Base-by-base conservation (phyloP, 345 rosid species). In the Eucalyptus curtisii region DNA sequence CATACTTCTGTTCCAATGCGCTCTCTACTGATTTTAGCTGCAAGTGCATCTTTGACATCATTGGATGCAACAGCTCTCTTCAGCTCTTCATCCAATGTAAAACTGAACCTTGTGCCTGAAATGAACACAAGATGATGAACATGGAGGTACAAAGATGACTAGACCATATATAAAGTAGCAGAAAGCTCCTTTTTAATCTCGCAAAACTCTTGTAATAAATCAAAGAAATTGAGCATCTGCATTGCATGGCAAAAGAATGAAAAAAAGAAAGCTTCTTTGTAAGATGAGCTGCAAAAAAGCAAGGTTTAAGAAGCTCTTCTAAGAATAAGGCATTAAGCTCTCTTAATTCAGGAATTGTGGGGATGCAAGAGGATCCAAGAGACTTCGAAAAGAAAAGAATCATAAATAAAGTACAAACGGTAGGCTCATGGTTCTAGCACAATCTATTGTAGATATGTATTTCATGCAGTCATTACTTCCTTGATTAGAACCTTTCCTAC, bases 1-100 rank as follows among this genome's bases (percentile, higher is more conserved):
- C 94, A 89, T 94, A 97, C 98, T 93, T 97, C 99, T 89, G 92
- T 93, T 87, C 99, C 99, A 8, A 97, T 89, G 86, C 99, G 99
- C 93, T 97, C 99, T 94, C 93, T 96, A 92, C 99, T 96, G 86
- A 97, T 91, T 93, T 96, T 97, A 87, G 94, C 95, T 57, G 94
- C 95, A 92, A 97, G 99, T 90, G 99, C 97, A 80, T 91, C 89
- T 93, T 92, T 96, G 87, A 96, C 99, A 66, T 97, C 97, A 79
- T 96, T 95, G 85, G 92, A 90, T 53, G 96, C 93, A 86, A 97
- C 99, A 90, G 98, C 97, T 86, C 92, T 89, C 91, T 93, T 95
- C 87, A 97, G 93, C 88, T 96, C 95, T 89, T 96, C 95, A 87
- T 96, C 98, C 52, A 97, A 90, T 7, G 90, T 90, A 90, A 97